Evolutionary conservation across 768 basidiomycete species (phyloP).

Genomic region (Termitomyces titanicus): DNA sequence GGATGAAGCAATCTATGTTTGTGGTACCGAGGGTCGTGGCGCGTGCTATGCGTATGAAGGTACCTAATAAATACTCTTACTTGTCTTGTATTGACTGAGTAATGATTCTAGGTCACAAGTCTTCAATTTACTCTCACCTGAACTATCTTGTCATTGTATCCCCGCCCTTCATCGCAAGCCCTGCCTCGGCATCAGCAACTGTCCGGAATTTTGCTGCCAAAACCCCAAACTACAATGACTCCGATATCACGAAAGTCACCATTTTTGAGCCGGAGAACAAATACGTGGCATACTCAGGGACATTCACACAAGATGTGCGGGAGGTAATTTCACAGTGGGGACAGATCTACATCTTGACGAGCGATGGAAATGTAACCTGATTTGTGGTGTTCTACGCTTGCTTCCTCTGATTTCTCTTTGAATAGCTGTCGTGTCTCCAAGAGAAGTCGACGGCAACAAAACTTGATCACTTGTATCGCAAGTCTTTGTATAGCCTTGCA

Average conservation of each 20-base stretch:
- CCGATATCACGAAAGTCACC: constrained; percentile 74
- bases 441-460: constrained; percentile 85
- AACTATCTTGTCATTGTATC: constrained; percentile 91
- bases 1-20: constrained; percentile 90
- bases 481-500: constrained; percentile 75
- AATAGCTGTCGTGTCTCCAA: constrained; percentile 59
- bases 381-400: not conserved
- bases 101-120: constrained; percentile 57
- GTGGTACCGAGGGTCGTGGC: constrained; percentile 76
- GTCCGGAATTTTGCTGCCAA: constrained; percentile 70
- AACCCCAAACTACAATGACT: constrained; percentile 36
- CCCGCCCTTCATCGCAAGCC: constrained; percentile 71
- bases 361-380: constrained; percentile 66
- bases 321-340: constrained; percentile 83
- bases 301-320: constrained; percentile 79
- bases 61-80: constrained; percentile 20
- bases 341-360: constrained; percentile 72
- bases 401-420: not conserved
- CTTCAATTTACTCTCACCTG: constrained; percentile 68
- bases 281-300: constrained; percentile 78
- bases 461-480: constrained; percentile 80
- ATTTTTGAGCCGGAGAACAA: constrained; percentile 93
- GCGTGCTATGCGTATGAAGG: constrained; percentile 93
- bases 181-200: constrained; percentile 65
- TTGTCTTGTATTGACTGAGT: not conserved